Base-by-base conservation (phyloP, 106 monocot species). In the Alisma plantagoaquatica region DNA sequence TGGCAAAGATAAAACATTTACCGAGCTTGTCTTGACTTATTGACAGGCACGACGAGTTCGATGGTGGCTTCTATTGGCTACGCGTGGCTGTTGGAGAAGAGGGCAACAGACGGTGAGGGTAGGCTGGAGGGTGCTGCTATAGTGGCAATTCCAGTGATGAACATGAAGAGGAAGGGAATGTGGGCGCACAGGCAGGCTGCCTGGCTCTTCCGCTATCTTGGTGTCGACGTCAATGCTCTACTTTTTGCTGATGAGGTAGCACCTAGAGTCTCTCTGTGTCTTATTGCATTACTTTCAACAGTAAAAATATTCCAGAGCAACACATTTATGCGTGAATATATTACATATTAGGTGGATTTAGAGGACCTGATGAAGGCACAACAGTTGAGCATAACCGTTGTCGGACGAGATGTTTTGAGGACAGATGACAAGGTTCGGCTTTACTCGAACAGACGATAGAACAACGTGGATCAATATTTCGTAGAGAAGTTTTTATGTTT, bases 241-340 rank as follows among this genome's bases (percentile, higher is more conserved):
- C 63, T 80, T 22, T 80, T 80, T 56, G 44, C 75, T 1, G 68
- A 80, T 25, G 80, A 80, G 75, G 80, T 80, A 63, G 41, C 21
- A 38, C 38, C 18, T 27, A 38, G 6, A 11, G 20, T 15, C 15
- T 57, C 2, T 20, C 8, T 38, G 32, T 35, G 23, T 29, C 54
- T 31, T 42, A 38, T 8, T 62, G 9, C 5, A 33, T 30, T 21
- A 23, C 49, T 51, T 70, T 31, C 38, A n/a, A 25, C 11, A 38
- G 38, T 38, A 38, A 8, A 0, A 8, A 38, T n/a, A 15, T 38
- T 10, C 11, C 8, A 10, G 8, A 10, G 15, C 35, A 38, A 38
- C 5, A 38, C 12, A 12, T 7, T 5, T 38, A 38, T 5, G 12
- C 35, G 12, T 12, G 12, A 7, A 38, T 38, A 38, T 38, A 38